phyloP scores from a whole-genome alignment of 2,329 filamentous ascomycete genomes.

The Zopfia rhizophila region DNA sequence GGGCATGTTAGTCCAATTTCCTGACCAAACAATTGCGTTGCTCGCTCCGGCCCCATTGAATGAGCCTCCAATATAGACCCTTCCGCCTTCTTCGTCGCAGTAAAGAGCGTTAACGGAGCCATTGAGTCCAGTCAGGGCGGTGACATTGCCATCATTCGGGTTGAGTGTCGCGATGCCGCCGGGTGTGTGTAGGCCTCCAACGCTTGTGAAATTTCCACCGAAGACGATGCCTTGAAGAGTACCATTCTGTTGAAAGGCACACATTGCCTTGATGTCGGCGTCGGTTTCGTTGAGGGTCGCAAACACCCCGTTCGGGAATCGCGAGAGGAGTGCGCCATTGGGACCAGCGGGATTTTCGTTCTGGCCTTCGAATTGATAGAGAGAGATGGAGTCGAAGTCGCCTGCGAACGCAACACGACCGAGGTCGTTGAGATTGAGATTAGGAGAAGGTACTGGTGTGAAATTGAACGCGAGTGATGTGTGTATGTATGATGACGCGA shows the following conservation, averaged over 20 bases:
- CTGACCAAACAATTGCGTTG: constrained; percentile 87
- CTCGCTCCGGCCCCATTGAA: constrained; percentile 84
- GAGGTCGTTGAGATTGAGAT: constrained; percentile 80
- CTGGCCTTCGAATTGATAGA: constrained; percentile 88
- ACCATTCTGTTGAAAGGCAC: constrained; percentile 77
- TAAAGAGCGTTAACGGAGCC: constrained; percentile 84
- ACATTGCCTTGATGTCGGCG: constrained; percentile 89
- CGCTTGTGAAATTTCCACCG: constrained; percentile 94
- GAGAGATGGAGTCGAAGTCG: constrained; percentile 89
- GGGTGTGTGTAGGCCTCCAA: constrained; percentile 78
- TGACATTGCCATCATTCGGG: constrained; percentile 74
- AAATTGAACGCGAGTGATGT: constrained; percentile 59
- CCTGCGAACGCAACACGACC: constrained; percentile 87
- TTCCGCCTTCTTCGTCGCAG: constrained; percentile 80
- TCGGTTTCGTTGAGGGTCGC: constrained; percentile 79
- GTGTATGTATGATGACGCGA: constrained; percentile 30
- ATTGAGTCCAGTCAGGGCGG: constrained; percentile 79
- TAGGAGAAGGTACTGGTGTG: constrained; percentile 70
- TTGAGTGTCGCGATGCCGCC: constrained; percentile 85
- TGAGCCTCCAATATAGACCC: constrained; percentile 90
- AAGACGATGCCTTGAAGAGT: constrained; percentile 79
- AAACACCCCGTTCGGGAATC: constrained; percentile 87
- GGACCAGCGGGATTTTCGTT: constrained; percentile 71
- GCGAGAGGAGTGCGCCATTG: constrained; percentile 83
- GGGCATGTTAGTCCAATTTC: constrained; percentile 78